Conservation (phyloP, 2,329 filamentous ascomycete genomes). For the Sclerotinia sclerotiorum region DNA sequence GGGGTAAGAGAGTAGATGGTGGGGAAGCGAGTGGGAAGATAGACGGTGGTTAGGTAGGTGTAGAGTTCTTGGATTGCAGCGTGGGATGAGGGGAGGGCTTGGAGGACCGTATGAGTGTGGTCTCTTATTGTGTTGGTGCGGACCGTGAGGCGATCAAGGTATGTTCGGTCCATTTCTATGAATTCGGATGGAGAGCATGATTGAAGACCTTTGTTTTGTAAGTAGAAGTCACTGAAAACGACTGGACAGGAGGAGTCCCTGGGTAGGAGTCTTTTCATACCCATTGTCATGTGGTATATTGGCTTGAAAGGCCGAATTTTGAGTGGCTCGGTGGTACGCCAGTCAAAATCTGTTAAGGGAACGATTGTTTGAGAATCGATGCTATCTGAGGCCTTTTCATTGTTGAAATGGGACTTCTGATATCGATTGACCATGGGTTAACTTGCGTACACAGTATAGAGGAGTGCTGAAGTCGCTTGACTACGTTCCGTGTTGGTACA, state of each 20-base stretch:
- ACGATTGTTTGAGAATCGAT: background rate
- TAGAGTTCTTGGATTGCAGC: slow-evolving; percentile 58
- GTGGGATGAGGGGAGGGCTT: slow-evolving; percentile 42
- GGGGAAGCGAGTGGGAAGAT: slow-evolving; percentile 58
- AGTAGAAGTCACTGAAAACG: background rate
- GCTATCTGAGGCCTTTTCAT: background rate
- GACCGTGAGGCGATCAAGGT: slow-evolving; percentile 51
- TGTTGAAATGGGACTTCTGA: background rate
- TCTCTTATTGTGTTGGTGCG: slow-evolving; percentile 49
- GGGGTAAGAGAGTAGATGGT: slow-evolving; percentile 47
- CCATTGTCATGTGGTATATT: slow-evolving; percentile 66
- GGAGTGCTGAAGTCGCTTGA: background rate
- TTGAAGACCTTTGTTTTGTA: slow-evolving; percentile 48
- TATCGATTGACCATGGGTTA: background rate
- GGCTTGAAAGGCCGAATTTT: slow-evolving; percentile 59
- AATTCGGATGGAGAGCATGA: slow-evolving; percentile 54
- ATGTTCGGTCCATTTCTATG: slow-evolving; percentile 59
- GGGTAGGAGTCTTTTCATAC: slow-evolving; percentile 41
- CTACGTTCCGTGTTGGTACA: background rate
- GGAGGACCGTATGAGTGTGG: slow-evolving; percentile 45
- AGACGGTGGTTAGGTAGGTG: slow-evolving; percentile 51
- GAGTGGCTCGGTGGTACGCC: slow-evolving; percentile 51
- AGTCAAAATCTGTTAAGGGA: slow-evolving; percentile 51
- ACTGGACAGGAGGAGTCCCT: background rate
- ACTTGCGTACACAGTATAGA: background rate